Base-by-base conservation (phyloP, 306 rosid genomes). In the Trifolium subterraneum region DNA sequence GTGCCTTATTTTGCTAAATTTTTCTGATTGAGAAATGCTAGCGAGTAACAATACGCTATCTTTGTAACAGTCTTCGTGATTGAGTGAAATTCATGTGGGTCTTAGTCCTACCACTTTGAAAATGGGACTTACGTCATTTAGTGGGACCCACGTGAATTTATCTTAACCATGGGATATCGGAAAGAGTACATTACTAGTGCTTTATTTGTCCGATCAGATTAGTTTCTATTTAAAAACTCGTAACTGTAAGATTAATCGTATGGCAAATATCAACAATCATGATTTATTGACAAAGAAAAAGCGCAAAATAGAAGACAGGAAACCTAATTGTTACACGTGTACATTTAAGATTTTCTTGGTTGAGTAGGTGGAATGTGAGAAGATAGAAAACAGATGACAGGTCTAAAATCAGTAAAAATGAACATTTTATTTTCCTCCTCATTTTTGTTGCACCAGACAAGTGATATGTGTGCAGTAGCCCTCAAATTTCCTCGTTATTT, bases 1-100 rank as follows among this genome's bases (percentile, higher is more conserved):
- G 29, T 31, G 41, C 29, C 33, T 45, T 77, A 20, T 36, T 65
- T 36, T 52, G 73, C 75, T 65, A 8, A 75, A 39, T 16, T 16
- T 44, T 31, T 76, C 39, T 44, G 39, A 41, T 55, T 56, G 33
- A 29, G 33, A 29, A 29, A 29, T 29, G 33, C 33, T 29, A 29
- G 6, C 33, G 4, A 29, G 1, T n/a, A n/a, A n/a, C n/a, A n/a
- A n/a, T n/a, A n/a, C n/a, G n/a, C n/a, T n/a, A n/a, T n/a, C n/a
- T n/a, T n/a, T n/a, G n/a, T n/a, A n/a, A n/a, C n/a, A n/a, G n/a
- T n/a, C n/a, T n/a, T n/a, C n/a, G n/a, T n/a, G n/a, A n/a, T n/a
- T 29, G 33, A 4, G 33, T 54, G 29, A 54, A 54, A 54, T 54
- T 54, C 15, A 54, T 20, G 60, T 22, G 35, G 62, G 2, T 22